Evolutionary conservation across 2,329 filamentous ascomycete species (phyloP).

Genomic region (Apiospora aurea): DNA sequence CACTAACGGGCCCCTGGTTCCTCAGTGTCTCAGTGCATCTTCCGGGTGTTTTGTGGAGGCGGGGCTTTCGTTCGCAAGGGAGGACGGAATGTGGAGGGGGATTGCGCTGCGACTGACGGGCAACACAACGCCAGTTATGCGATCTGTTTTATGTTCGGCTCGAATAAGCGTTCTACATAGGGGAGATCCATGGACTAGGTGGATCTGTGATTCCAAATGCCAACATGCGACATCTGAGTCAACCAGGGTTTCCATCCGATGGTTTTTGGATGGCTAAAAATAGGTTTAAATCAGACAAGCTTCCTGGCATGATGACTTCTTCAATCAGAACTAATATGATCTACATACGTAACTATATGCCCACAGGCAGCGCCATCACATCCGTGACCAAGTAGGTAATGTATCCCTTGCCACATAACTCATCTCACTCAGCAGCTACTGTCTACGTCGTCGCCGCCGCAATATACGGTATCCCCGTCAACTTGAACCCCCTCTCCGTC

Average conservation of each 20-base stretch:
- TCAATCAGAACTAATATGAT: background rate
- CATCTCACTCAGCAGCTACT: background rate
- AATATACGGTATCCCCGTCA: conserved; percentile 56
- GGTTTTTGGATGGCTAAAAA: background rate
- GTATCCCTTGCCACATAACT: background rate
- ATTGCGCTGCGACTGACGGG: background rate
- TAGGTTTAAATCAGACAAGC: background rate
- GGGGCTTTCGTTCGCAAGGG: background rate
- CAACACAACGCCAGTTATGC: background rate
- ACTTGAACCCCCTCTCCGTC: conserved; percentile 49
- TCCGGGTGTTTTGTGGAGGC: conserved; percentile 12
- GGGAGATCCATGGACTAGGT: background rate
- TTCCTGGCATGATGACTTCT: background rate
- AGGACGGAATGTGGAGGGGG: conserved; percentile 6
- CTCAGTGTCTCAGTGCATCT: background rate
- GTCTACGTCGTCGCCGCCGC: background rate
- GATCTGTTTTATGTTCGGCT: background rate
- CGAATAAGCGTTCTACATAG: background rate
- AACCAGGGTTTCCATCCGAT: background rate
- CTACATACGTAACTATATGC: background rate
- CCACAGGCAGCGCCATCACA: background rate
- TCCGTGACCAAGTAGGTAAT: background rate
- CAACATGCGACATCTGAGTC: background rate
- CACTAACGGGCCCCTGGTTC: background rate
- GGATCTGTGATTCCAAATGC: background rate